Base-by-base conservation (phyloP, 2,329 filamentous ascomycete genomes). In the Penicillium italicum region DNA sequence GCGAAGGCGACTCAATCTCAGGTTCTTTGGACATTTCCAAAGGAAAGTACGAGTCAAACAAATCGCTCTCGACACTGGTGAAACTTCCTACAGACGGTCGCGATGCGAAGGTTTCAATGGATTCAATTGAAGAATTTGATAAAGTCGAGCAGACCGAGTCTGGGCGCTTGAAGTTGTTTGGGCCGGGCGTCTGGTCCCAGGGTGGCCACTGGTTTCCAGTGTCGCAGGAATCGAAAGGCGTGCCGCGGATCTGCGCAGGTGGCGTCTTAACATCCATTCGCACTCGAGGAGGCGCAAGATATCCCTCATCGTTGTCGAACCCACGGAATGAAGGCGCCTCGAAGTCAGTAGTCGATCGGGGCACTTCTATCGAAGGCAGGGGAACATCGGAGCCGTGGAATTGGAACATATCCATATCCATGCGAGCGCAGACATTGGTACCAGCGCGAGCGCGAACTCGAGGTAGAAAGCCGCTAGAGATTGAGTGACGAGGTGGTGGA, bases 51-150 rank as follows among this genome's bases (percentile, higher is more conserved):
- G 82, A 80, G 63, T 86, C 83, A 18, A 77, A 75, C 44, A 74
- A 71, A 54, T 87, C 84, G 51, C 81, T 82, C 59, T 85, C 83
- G 6, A 81, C 80, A 65, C 83, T 86, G 2, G 83, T 82, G 66
- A 82, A 85, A 66, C 82, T 85, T 55, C 80, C 78, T 63, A 82
- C 72, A 7, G 83, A 84, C n/a, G 78, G 78, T 56, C 79, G 79
- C 3, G 82, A 84, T 16, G 77, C 75, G 47, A 79, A 77, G 22
- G 82, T 86, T 62, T 80, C 81, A 47, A 78, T 77, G 0, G 85
- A 86, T 12, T 83, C 85, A 18, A 82, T 70, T 3, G 85, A 87
- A 0, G 85, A 87, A 66, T 87, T 81, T 3, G 84, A 86, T 42
- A 81, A 76, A 53, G 79, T 78, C 2, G 83, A 86, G 62, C 79